Base-by-base conservation (phyloP, 2,329 filamentous ascomycete genomes). In the Aspergillus neotritici region DNA sequence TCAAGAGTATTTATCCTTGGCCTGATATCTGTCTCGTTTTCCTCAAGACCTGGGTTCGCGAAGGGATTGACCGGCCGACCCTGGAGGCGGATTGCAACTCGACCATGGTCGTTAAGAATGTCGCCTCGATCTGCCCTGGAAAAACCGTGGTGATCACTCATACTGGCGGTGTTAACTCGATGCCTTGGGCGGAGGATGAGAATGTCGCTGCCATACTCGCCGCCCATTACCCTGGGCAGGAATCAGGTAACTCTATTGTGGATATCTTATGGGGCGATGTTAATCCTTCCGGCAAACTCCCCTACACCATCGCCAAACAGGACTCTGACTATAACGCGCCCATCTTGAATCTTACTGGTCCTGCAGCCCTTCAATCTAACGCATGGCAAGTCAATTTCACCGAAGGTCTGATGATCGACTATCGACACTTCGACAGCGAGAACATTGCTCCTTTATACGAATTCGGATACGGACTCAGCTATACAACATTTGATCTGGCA, bases 131-230 rank as follows among this genome's bases (percentile, higher is more conserved):
- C 13, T 84, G 79, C 61, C 71, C 69, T 50, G 82, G 78, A 46
- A 83, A 80, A 1, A 70, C 84, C 25, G 80, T 83, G 0, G 68
- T 83, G 80, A 1, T 67, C 74, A 5, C 71, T 80, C 3, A 63
- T 82, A 0, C n/a, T n/a, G n/a, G n/a, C n/a, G n/a, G n/a, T n/a
- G n/a, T n/a, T n/a, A n/a, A n/a, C n/a, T n/a, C n/a, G n/a, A 75
- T 84, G 1, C 67, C 69, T 2, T 84, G 77, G 64, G 69, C 78
- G 47, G 75, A 83, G 41, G 73, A 84, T 44, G 66, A 73, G 11
- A 83, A 84, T 47, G 74, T 85, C 17, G 82, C 78, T 2, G 79
- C 74, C 1, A 66, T 84, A 14, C 66, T 84, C 1, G 78, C 78
- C 50, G 79, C 77, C 4, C 79, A 83, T 53, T 65, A 82, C 0